Conservation (phyloP, 2,329 filamentous ascomycete genomes). For the Fusarium sp. region DNA sequence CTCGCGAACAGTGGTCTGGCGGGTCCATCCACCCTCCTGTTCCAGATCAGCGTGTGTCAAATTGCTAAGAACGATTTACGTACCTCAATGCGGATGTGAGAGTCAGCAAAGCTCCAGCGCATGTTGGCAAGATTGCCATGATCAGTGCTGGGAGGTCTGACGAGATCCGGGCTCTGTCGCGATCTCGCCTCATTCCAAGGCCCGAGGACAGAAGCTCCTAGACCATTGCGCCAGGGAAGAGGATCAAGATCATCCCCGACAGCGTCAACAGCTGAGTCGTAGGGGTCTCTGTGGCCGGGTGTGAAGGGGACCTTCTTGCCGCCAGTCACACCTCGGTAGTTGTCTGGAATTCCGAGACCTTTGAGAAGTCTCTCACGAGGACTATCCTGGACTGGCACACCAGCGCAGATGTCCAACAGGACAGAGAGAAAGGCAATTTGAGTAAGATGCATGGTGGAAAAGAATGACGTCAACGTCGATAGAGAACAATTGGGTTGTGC, state of each 20-base stretch:
- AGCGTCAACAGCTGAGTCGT: conserved; percentile 72
- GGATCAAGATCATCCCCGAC: conserved; percentile 71
- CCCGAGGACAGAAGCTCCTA: conserved; percentile 74
- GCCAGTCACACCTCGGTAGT: conserved; percentile 53
- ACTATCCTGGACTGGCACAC: conserved; percentile 57
- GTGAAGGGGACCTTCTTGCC: conserved; percentile 64
- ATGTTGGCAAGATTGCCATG: conserved; percentile 77
- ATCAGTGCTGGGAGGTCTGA: conserved; percentile 79
- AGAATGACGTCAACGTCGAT: background rate
- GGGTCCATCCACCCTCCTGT: conserved; percentile 80
- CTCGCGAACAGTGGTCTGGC: conserved; percentile 76
- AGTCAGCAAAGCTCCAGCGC: conserved; percentile 77
- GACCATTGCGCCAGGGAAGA: conserved; percentile 71
- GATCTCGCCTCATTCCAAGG: conserved; percentile 76
- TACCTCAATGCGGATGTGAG: conserved; percentile 72
- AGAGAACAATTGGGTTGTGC: background rate
- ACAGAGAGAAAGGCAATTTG: conserved; percentile 27
- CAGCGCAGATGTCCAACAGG: conserved; percentile 31
- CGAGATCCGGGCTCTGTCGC: conserved; percentile 76
- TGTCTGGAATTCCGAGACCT: conserved; percentile 60
- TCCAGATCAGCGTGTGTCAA: background rate
- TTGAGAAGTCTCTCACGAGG: conserved; percentile 66
- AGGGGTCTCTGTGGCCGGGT: conserved; percentile 69
- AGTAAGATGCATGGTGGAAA: conserved; percentile 30
- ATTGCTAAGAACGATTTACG: conserved; percentile 10